Conservation (phyloP, 495 filamentous ascomycete genomes). For the Hypoxylon subgilvum region DNA sequence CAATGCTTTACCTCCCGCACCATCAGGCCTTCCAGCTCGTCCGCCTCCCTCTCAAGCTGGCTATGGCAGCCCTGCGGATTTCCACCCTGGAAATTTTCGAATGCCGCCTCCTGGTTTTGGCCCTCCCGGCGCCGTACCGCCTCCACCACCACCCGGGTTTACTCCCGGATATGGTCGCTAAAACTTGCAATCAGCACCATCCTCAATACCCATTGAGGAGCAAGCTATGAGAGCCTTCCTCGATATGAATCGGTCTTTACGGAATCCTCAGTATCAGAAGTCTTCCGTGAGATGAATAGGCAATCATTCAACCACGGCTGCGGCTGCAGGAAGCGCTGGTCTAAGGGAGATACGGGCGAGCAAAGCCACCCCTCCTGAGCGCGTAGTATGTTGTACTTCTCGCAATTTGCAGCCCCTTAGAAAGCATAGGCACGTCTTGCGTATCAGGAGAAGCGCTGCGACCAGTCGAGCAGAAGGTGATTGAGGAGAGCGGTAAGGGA, state of each 20-base stretch:
- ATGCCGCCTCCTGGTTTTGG: conserved; percentile 58
- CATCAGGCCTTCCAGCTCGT: conserved; percentile 76
- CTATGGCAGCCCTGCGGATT: conserved; percentile 77
- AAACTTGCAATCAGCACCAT: neutral
- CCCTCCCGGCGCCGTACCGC: conserved; percentile 52
- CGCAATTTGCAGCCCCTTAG: no score
- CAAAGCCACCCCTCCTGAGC: no score
- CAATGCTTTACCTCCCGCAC: conserved; percentile 63
- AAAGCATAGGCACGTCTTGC: no score
- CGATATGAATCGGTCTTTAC: neutral
- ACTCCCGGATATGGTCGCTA: conserved; percentile 44
- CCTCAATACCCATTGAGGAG: neutral
- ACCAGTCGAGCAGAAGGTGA: no score
- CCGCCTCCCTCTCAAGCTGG: conserved; percentile 79
- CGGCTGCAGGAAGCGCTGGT: neutral
- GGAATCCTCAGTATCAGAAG: neutral
- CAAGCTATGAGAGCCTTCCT: neutral
- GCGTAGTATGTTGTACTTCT: no score
- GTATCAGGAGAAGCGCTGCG: no score
- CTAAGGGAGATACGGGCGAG: neutral
- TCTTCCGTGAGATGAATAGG: no score
- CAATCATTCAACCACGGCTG: no score
- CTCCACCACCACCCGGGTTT: conserved; percentile 58
- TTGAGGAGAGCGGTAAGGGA: no score
- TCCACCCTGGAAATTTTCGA: conserved; percentile 52